Evolutionary conservation across 1,284 basidiomycete species (phyloP).

Genomic region (Tilletia walkeri): DNA sequence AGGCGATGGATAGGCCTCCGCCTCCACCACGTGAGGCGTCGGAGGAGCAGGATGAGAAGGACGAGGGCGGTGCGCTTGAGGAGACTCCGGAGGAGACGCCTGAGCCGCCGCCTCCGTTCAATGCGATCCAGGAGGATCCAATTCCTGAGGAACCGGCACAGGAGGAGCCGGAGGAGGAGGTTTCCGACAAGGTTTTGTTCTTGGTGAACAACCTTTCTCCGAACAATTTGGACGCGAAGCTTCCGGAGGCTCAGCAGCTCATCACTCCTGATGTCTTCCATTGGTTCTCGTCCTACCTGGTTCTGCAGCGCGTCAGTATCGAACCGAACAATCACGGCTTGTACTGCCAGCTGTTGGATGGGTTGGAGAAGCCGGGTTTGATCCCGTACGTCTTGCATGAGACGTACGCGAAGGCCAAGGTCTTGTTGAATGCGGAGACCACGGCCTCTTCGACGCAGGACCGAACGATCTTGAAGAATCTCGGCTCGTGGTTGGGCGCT

Average conservation of each 20-base stretch:
- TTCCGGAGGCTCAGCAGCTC: constrained; percentile 39
- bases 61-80: constrained; percentile 22
- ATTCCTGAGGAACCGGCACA: constrained; percentile 55
- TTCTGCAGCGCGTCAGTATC: constrained; percentile 89
- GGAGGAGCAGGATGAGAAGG: constrained; percentile 16
- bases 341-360: constrained; percentile 89
- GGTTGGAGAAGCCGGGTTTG: constrained; percentile 59
- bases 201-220: constrained; percentile 97
- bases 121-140: constrained; percentile 55
- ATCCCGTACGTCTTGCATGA: constrained; percentile 77
- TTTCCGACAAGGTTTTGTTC: constrained; percentile 92
- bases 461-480: constrained; percentile 84
- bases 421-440: constrained; percentile 88
- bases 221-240: constrained; percentile 79
- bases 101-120: constrained; percentile 56
- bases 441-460: constrained; percentile 79
- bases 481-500: constrained; percentile 90
- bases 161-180: constrained; percentile 72
- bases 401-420: constrained; percentile 74
- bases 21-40: constrained; percentile 22
- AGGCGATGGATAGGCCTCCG: constrained; percentile 31
- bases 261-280: constrained; percentile 55
- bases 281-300: constrained; percentile 97
- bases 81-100: constrained; percentile 47
- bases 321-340: constrained; percentile 97